Base-by-base conservation (phyloP, 148 eudicot species). In the Dianthus caryophyllus region DNA sequence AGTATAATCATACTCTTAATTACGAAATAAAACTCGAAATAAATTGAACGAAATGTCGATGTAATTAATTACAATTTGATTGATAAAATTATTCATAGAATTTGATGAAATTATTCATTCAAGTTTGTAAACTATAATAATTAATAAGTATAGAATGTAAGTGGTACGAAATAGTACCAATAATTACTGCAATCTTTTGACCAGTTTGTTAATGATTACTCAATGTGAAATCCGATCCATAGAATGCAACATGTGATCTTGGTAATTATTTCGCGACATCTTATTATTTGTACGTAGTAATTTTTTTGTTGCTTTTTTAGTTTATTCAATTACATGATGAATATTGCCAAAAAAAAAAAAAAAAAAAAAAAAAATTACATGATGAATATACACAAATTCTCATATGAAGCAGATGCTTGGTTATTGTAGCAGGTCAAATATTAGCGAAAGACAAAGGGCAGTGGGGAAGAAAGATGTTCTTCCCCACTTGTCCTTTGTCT, bases 171-270 rank as follows among this genome's bases (percentile, higher is more conserved):
- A 36, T 1, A 8, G 18, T 21, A 38, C 26, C 21, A 60, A 60
- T 60, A 33, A 60, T 60, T 39, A 60, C 47, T 60, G 47, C 15
- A 33, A 60, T 33, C 46, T 60, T 60, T 60, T 33, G 64, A 38
- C 64, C 33, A 60, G 64, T 60, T 60, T 60, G 26, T 38, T n/a
- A 60, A 60, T 60, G 64, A 60, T 60, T 60, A 60, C 46, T 60
- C 26, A 0, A 60, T 18, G 47, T 20, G 46, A 22, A 60, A 60
- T 60, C 64, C 46, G 36, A 60, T 60, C 47, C 36, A 27, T 17
- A 27, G 9, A 21, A 9, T 24, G 12, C 39, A 65, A 50, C 41
- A 22, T 14, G 31, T 27, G 31, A n/a, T 24, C 51, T 46, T 43
- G 16, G 22, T 51, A 6, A 30, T 59, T 16, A 15, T n/a, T 58